Percentiles rank a stretch among this genome's conserved stretches.
These are phyloP conservation scores for Paramarasmius palmivorus DNA, from an alignment of 1,284 basidiomycete species.

Conservation along the genomic window DNA sequence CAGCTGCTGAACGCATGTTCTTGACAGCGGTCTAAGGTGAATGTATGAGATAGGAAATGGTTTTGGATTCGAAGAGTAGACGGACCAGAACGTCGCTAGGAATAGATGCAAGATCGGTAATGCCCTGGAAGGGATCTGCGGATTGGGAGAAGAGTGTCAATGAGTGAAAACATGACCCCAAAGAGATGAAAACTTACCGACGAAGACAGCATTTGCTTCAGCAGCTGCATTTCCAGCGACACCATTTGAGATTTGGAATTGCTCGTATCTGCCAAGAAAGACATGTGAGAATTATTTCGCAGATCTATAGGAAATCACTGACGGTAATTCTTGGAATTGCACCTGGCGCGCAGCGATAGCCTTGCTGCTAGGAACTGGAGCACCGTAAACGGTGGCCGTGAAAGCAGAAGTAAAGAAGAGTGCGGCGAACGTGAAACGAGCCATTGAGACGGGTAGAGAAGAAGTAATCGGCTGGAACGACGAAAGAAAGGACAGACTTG, in stretches of 20 bases:
- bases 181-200: constrained; percentile 17
- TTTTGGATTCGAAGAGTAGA: constrained; percentile 16
- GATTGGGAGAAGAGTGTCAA: no score
- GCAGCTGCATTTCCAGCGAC: constrained; percentile 40
- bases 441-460: constrained; percentile 19
- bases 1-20: constrained; percentile 40
- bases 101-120: constrained; percentile 31
- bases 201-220: constrained; percentile 43
- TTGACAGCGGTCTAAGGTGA: constrained; percentile 35
- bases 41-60: no score
- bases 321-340: constrained; percentile 31
- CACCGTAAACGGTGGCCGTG: constrained; percentile 20
- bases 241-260: constrained; percentile 50
- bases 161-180: not conserved
- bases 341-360: constrained; percentile 13
- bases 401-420: constrained; percentile 22
- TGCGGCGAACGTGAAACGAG: constrained; percentile 25
- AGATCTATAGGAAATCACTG: no score
- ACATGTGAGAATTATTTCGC: no score
- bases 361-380: constrained; percentile 17
- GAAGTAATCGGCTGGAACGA: constrained; percentile 5
- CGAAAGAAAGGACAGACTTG: constrained; percentile 17
- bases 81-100: constrained; percentile 35
- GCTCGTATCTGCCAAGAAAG: no score
- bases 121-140: no score